Evolutionary conservation across 768 basidiomycete genomes (phyloP).

Genomic region (Auricularia cornea): DNA sequence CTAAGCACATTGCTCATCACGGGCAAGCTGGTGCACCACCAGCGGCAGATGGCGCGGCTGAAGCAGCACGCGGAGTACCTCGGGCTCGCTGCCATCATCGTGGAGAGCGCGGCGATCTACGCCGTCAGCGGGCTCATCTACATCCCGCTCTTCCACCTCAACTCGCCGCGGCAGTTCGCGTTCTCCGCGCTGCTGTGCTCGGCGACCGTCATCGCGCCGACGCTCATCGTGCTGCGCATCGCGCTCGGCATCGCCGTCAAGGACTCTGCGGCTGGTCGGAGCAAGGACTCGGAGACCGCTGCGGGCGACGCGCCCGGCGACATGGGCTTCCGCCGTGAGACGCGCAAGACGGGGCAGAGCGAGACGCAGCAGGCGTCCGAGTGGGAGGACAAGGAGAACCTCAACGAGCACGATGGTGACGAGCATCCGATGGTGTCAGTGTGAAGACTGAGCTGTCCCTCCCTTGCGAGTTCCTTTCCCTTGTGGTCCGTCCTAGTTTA

Average conservation of each 20-base stretch:
- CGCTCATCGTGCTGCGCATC: neutral
- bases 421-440: too few species aligned
- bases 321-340: too few species aligned
- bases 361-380: too few species aligned
- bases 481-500: too few species aligned
- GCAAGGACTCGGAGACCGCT: too few species aligned
- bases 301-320: too few species aligned
- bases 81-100: slow-evolving; percentile 17
- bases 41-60: slow-evolving; percentile 14
- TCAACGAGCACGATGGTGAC: too few species aligned
- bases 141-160: slow-evolving; percentile 20
- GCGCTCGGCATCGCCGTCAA: neutral
- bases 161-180: slow-evolving; percentile 5
- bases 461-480: too few species aligned
- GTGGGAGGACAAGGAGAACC: too few species aligned
- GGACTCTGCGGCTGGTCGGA: neutral
- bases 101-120: slow-evolving; percentile 30
- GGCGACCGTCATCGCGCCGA: neutral
- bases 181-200: neutral
- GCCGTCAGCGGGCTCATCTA: slow-evolving; percentile 20
- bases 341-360: too few species aligned
- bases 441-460: too few species aligned
- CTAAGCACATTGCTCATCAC: slow-evolving; percentile 27
- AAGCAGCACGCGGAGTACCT: slow-evolving; percentile 9
- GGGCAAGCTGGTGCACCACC: slow-evolving; percentile 13